Evolutionary conservation across 345 rosid species (phyloP), one percentile per base, ranked within the genome.

Genomic region (Salix suchowensis): DNA sequence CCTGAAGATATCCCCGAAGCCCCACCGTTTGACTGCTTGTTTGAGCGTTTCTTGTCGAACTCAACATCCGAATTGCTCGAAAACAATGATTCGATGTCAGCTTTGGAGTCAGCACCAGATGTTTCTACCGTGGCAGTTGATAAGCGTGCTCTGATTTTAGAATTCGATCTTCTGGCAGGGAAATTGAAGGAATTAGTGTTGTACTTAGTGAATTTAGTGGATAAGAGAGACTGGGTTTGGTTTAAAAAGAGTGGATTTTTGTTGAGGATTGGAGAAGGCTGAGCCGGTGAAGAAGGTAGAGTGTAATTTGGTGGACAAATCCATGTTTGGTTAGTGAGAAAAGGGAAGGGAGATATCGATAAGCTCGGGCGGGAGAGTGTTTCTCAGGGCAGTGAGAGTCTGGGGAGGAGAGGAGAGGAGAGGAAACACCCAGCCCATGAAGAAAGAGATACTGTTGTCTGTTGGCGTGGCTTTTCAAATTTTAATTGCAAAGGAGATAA

Each of bases 1-100:
- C 98, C 98, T 0, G 98, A 95, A 0, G 98, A 88, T 37, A 95
- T 73, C n/a, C 90, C 83, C 30, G 98, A 94, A 44, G 96, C 93
- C 0, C 97, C 97, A 0, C 55, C 44, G 64, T 76, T 81, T 1
- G 91, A 84, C 5, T 75, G 82, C 75, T 74, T 89, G 6, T 80
- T 88, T 30, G 67, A 34, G 18, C 88, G 84, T 26, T 79, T 88
- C 34, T 72, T 80, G 65, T 78, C 83, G 74, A 81, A 81, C 2
- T 83, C 89, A 12, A 81, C 81, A 7, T 42, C 70, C 9, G 87
- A 67, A 46, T 40, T 80, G 44, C 54, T 82, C 0, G 92, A 91
- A 75, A 93, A 88, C 77, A 95, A 83, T 7, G 97, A 89, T 60
- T 95, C 97, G 64, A 91, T 81, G 66, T 94, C 97, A 46, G 83